These are phyloP conservation scores for Metschnikowia bowlesiae DNA, from an alignment of 805 yeast species.

Conservation along the genomic window DNA sequence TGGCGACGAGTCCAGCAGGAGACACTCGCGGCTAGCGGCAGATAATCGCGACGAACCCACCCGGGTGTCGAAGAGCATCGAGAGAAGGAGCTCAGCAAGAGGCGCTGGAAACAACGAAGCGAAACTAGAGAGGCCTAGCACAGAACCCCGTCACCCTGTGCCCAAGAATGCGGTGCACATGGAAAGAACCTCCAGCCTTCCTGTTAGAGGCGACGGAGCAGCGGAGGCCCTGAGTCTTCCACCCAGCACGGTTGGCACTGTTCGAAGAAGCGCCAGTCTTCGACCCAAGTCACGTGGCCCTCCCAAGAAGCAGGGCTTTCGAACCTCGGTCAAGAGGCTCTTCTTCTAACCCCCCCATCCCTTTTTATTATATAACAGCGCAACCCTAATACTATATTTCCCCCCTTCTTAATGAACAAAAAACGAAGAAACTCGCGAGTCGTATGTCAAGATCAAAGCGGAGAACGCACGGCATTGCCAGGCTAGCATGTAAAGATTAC, in stretches of 20 bases:
- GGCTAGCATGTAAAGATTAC: not conserved
- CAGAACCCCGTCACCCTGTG: not conserved
- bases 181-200: not conserved
- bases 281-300: not conserved
- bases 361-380: too few relatives aligned
- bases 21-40: not conserved
- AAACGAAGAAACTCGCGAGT: too few relatives aligned
- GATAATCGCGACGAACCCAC: not conserved
- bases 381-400: too few relatives aligned
- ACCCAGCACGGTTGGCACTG: not conserved
- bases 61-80: not conserved
- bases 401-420: too few relatives aligned
- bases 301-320: not conserved
- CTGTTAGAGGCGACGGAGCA: not conserved
- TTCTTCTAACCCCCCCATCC: not conserved
- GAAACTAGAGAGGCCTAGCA: not conserved
- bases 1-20: constrained; percentile 2
- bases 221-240: not conserved
- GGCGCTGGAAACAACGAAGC: not conserved
- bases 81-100: not conserved
- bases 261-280: not conserved
- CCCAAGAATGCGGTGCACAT: not conserved
- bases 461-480: too few relatives aligned
- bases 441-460: too few relatives aligned
- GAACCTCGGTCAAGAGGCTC: not conserved